These are phyloP conservation scores for Wickerhamomyces sp. DNA, from an alignment of 1,139 yeast genomes.

Conservation along the genomic window DNA sequence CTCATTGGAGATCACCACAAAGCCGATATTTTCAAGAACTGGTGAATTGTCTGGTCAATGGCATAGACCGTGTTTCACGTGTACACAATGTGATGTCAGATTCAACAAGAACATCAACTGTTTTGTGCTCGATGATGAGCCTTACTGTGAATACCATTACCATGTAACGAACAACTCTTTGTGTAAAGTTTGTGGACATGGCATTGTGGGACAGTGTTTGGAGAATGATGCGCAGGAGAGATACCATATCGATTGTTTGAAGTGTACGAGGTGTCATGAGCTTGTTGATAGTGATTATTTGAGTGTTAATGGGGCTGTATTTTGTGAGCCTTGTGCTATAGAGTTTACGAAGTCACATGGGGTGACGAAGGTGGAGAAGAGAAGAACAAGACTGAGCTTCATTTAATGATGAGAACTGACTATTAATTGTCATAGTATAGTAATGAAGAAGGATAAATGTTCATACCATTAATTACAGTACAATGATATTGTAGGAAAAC, in stretches of 20 bases:
- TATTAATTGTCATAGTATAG: not conserved
- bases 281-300: slow-evolving; percentile 52
- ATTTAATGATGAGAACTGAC: slow-evolving; percentile 5
- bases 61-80: slow-evolving; percentile 84
- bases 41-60: slow-evolving; percentile 89
- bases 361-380: slow-evolving; percentile 5
- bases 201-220: slow-evolving; percentile 88
- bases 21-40: slow-evolving; percentile 64
- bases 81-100: slow-evolving; percentile 53
- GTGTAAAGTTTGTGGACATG: slow-evolving; percentile 64
- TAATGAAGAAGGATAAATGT: too few species aligned
- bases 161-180: slow-evolving; percentile 71
- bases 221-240: slow-evolving; percentile 67
- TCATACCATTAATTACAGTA: too few species aligned
- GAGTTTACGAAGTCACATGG: slow-evolving; percentile 4
- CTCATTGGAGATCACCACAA: slow-evolving; percentile 39
- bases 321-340: slow-evolving; percentile 39
- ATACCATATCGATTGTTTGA: slow-evolving; percentile 62
- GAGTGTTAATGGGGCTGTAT: slow-evolving; percentile 42
- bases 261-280: slow-evolving; percentile 46
- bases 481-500: too few species aligned
- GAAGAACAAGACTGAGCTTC: slow-evolving; percentile 16
- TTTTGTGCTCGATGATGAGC: slow-evolving; percentile 72
- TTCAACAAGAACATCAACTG: slow-evolving; percentile 65
- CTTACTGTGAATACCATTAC: slow-evolving; percentile 80